phyloP scores from a whole-genome alignment of 306 rosid species.

The Malus sylvestris region DNA sequence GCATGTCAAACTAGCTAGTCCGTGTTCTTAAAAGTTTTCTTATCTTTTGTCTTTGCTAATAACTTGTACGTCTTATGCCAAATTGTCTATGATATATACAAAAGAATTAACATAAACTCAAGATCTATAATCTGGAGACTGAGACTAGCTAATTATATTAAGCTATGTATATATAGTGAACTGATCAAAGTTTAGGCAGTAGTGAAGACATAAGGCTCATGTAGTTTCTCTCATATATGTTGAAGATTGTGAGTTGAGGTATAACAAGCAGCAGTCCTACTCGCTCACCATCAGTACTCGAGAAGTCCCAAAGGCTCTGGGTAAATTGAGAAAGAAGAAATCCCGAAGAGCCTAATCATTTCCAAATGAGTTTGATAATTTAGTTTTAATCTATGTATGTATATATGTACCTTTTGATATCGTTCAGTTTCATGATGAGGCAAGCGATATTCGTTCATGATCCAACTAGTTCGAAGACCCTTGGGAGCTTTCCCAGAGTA shows the following conservation, averaged over 20 bases:
- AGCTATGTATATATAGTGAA: neutral
- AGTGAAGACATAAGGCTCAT: neutral
- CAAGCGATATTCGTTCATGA: conserved; percentile 96
- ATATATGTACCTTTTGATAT: conserved; percentile 65
- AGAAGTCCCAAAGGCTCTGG: neutral
- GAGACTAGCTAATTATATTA: neutral
- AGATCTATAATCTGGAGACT: neutral
- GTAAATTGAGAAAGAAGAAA: neutral
- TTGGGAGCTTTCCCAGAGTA: conserved; percentile 97
- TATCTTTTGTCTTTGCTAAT: neutral
- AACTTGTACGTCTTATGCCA: neutral
- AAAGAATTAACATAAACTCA: neutral
- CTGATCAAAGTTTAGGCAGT: neutral
- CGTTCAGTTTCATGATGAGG: conserved; percentile 95
- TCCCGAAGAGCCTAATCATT: neutral
- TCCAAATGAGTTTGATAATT: neutral
- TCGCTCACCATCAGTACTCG: neutral
- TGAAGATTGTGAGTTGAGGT: neutral
- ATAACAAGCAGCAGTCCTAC: neutral
- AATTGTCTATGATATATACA: neutral
- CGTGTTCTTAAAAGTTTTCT: neutral
- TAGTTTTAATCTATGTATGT: neutral
- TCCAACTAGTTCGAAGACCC: conserved; percentile 95
- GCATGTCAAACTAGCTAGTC: neutral
- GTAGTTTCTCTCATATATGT: neutral